phyloP scores from a whole-genome alignment of 2,329 filamentous ascomycete species.

The Xylaria sp. region DNA sequence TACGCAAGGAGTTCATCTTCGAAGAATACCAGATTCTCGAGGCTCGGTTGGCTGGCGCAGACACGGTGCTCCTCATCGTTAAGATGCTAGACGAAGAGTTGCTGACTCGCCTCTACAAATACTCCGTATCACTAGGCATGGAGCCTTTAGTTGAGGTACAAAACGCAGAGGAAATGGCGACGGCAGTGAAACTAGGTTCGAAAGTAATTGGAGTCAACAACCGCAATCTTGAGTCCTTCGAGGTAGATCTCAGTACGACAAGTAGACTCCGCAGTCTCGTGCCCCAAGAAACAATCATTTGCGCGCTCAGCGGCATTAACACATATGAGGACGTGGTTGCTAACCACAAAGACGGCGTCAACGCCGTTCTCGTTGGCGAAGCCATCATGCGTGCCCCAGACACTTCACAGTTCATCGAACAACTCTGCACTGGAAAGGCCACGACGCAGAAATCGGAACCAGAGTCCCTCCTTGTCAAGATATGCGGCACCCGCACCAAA shows the following conservation, averaged over 20 bases:
- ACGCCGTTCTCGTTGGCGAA: conserved; percentile 92
- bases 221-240: conserved; percentile 92
- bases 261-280: conserved; percentile 87
- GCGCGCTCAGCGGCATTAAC: conserved; percentile 92
- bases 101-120: conserved; percentile 80
- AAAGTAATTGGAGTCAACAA: conserved; percentile 98
- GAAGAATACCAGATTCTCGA: conserved; percentile 98
- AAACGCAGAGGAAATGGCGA: conserved; percentile 89
- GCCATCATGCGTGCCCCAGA: conserved; percentile 92
- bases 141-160: conserved; percentile 98
- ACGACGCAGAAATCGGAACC: conserved; percentile 42
- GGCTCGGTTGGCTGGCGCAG: conserved; percentile 87
- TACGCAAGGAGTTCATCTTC: conserved; percentile 97
- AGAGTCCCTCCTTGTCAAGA: conserved; percentile 77
- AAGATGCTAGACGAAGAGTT: conserved; percentile 89
- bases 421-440: conserved; percentile 71
- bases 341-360: conserved; percentile 87
- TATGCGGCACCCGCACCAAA: conserved; percentile 86
- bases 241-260: conserved; percentile 93
- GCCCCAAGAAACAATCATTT: conserved; percentile 83
- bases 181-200: conserved; percentile 82
- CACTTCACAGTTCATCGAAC: conserved; percentile 79
- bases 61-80: conserved; percentile 93
- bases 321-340: conserved; percentile 85
- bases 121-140: conserved; percentile 91